A percentile compares a stretch with the other conserved stretches of the same genome.
These are phyloP conservation scores for Knufia petricola DNA, from an alignment of 2,329 filamentous ascomycete species.

Conservation along the genomic window DNA sequence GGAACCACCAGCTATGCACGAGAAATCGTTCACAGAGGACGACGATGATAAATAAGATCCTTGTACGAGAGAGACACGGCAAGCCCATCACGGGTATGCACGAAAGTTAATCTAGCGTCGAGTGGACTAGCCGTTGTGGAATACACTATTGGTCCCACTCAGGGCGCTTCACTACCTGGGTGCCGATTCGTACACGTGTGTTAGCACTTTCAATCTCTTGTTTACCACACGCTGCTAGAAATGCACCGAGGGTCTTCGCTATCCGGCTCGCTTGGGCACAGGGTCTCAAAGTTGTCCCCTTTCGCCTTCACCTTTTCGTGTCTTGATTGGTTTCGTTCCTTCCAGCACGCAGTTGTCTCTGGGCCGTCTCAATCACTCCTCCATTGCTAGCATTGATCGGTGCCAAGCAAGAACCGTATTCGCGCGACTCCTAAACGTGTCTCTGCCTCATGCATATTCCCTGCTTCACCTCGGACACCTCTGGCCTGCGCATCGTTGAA, in stretches of 20 bases:
- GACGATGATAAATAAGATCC: no score
- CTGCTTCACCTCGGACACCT: background rate
- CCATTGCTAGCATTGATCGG: background rate
- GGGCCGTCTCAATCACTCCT: background rate
- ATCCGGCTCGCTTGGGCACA: background rate
- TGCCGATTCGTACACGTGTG: no score
- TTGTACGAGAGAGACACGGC: no score
- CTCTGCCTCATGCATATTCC: conserved; percentile 9
- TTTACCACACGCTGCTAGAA: background rate
- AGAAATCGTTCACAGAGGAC: no score
- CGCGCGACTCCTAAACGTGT: conserved; percentile 7
- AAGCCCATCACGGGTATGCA: background rate
- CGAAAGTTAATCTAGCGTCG: background rate
- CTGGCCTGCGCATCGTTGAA: background rate
- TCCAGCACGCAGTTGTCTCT: background rate
- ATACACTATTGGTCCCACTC: background rate
- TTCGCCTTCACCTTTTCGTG: background rate
- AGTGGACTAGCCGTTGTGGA: background rate
- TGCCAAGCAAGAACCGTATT: conserved; percentile 6
- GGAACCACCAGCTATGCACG: no score
- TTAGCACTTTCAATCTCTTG: background rate
- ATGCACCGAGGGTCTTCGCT: background rate
- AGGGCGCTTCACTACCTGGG: background rate
- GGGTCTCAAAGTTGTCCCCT: background rate
- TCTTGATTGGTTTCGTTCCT: background rate